These are phyloP conservation scores for Pythium diclinum DNA, from an alignment of 352 stramenopile species.

Conservation along the genomic window DNA sequence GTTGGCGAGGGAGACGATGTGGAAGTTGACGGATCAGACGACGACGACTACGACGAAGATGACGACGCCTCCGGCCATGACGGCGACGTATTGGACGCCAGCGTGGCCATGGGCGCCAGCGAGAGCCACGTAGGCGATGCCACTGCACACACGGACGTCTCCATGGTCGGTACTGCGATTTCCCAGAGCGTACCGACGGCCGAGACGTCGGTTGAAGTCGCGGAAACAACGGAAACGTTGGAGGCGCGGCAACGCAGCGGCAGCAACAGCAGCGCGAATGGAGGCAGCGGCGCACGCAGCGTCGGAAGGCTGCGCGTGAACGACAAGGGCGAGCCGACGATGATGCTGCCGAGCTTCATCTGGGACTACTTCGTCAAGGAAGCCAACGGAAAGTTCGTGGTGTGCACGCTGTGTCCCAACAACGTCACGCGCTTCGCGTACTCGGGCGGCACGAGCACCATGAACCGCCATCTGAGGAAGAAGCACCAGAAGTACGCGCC, in stretches of 20 bases:
- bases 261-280: slow-evolving; percentile 7
- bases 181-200: neutral
- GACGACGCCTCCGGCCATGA: neutral
- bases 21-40: neutral
- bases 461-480: slow-evolving; percentile 79
- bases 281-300: slow-evolving; percentile 1
- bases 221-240: neutral
- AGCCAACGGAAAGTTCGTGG: slow-evolving; percentile 68
- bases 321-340: slow-evolving; percentile 56
- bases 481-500: slow-evolving; percentile 82
- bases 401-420: slow-evolving; percentile 68
- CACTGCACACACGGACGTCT: neutral
- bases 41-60: slow-evolving; percentile 3
- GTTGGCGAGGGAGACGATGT: neutral
- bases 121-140: neutral
- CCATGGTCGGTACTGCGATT: neutral
- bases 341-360: slow-evolving; percentile 78
- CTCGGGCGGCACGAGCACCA: slow-evolving; percentile 77
- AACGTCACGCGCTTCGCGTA: slow-evolving; percentile 77
- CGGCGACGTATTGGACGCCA: neutral
- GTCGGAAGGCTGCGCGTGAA: slow-evolving; percentile 28
- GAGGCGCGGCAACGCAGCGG: neutral
- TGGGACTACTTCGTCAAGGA: slow-evolving; percentile 86
- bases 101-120: neutral
- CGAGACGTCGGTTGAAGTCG: neutral